Conservation (phyloP, 441 rosid genomes). For the Corymbia calophylla region DNA sequence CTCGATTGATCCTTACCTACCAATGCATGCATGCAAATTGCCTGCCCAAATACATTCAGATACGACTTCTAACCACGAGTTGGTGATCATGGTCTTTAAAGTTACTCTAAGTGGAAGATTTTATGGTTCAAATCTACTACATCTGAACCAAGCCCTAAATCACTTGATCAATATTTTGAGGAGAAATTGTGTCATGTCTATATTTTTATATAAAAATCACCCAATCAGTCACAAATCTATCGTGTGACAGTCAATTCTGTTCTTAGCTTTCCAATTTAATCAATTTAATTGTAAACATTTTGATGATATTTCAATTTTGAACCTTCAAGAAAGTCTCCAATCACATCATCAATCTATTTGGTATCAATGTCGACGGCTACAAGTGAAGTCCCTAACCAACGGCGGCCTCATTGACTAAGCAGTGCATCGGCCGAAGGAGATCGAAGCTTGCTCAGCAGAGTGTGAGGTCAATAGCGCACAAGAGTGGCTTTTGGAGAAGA, state of each 20-base stretch:
- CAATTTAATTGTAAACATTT: neutral
- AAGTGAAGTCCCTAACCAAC: neutral
- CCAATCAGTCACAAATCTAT: accelerated
- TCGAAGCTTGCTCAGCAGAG: neutral
- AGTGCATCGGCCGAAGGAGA: accelerated
- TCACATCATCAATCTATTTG: neutral
- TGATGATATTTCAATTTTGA: neutral
- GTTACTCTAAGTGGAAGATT: neutral
- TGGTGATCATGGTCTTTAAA: neutral
- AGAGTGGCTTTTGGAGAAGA: neutral
- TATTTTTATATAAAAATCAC: neutral
- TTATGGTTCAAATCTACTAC: neutral
- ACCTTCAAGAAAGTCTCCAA: neutral
- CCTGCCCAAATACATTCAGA: neutral
- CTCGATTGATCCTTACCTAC: neutral
- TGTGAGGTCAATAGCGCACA: neutral
- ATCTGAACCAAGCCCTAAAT: neutral
- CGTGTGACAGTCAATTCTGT: neutral
- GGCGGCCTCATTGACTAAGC: neutral
- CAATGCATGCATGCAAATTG: neutral
- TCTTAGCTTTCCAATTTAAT: neutral
- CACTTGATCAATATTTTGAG: neutral
- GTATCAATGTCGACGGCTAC: neutral
- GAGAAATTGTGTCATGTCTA: neutral
- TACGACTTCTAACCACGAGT: neutral